A percentile compares a stretch with the other conserved stretches of the same genome.
Evolutionary conservation across 2,329 filamentous ascomycete genomes (phyloP).

Genomic region (Hypocreales sp.): DNA sequence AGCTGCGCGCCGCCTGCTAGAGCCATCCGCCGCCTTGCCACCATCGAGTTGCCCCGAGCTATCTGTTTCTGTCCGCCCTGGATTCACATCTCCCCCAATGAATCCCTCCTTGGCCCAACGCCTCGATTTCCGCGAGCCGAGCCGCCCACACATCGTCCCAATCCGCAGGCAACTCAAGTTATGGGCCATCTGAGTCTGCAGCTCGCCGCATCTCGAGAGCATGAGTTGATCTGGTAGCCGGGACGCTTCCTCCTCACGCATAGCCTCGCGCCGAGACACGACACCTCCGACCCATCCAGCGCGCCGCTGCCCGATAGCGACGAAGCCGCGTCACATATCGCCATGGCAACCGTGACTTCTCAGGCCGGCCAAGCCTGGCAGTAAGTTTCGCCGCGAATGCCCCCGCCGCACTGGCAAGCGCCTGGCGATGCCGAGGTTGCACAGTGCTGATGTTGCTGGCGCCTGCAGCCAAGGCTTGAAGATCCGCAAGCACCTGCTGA

Average conservation of each 20-base stretch:
- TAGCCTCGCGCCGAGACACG: slow-evolving; percentile 1
- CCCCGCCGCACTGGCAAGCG: no score
- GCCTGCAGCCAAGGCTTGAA: slow-evolving; percentile 24
- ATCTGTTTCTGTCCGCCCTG: slow-evolving; percentile 4
- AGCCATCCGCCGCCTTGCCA: no score
- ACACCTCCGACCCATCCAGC: neutral
- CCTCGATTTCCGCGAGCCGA: slow-evolving; percentile 20
- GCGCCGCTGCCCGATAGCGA: neutral
- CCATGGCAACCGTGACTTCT: slow-evolving; percentile 6
- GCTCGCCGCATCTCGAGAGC: slow-evolving; percentile 15
- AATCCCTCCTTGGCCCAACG: slow-evolving; percentile 17
- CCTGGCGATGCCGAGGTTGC: no score
- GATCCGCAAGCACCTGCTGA: slow-evolving; percentile 24
- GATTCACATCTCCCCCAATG: slow-evolving; percentile 16
- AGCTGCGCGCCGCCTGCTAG: neutral
- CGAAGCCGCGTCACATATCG: neutral
- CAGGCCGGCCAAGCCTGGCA: slow-evolving; percentile 23
- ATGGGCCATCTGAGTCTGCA: slow-evolving; percentile 17
- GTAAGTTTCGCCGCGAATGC: no score
- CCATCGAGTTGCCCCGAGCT: neutral
- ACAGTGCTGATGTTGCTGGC: slow-evolving; percentile 3
- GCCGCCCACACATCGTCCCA: slow-evolving; percentile 13
- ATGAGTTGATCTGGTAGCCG: slow-evolving; percentile 17
- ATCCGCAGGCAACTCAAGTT: slow-evolving; percentile 12
- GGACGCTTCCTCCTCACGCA: slow-evolving; percentile 4